Base-by-base conservation (phyloP, 176 grass and related monocot species). In the Avena sativa region DNA sequence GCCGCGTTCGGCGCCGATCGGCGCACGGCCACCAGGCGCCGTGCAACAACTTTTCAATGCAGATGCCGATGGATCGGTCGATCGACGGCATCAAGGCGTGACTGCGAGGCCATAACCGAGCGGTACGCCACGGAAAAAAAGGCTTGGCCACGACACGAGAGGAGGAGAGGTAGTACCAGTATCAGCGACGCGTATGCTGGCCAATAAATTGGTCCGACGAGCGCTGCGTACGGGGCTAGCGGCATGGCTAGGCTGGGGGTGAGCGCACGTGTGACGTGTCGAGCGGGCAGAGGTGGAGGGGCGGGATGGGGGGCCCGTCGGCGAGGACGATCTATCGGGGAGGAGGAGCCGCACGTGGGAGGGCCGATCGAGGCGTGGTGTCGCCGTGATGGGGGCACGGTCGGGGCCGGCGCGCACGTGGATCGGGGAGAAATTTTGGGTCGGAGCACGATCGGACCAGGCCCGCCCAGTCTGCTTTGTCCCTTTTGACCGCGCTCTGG, bases 361-460 rank as follows among this genome's bases (percentile, higher is more conserved):
- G 17, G 63, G 44, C 72, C 7, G 34, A 12, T 44, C 36, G 66
- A 63, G 85, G 36, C 20, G 66, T 48, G 74, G 67, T 91, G 81
- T 80, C 85, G 89, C 85, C 48, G 81, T 74, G 75, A 79, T 36
- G 89, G 85, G 36, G 25, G 85, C 89, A 87, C 49, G 75, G 56
- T 48, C 74, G 80, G 74, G 74, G 48, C 75, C 85, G 74, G 3
- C 66, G 57, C 75, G 14, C 85, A 91, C 85, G 85, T 91, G 89
- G 44, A 10, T 16, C 55, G 67, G 57, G 72, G 40, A 34, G 40
- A 43, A 43, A 43, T 43, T 43, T 43, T 43, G 40, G 40, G 40
- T 43, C 40, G 40, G 6, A 43, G 40, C 40, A 40, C 38, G 38
- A 40, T 40, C 38, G 38, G 6, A 6, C 5, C 38, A 7, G 40